phyloP scores from a whole-genome alignment of 2,329 filamentous ascomycete species.

The Teratosphaeria gauchensis region DNA sequence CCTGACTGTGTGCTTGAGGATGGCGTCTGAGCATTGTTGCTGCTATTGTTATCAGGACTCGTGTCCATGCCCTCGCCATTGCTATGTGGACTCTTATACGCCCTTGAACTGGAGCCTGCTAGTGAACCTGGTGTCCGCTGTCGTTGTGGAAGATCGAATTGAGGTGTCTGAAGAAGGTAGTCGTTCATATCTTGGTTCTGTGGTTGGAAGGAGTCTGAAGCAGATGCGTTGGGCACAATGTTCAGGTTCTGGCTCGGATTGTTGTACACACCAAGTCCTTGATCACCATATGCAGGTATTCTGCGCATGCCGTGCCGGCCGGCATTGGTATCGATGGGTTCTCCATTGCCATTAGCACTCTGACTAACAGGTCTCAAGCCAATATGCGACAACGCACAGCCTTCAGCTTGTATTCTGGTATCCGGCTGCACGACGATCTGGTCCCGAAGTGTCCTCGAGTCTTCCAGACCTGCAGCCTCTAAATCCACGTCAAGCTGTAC shows the following conservation, averaged over 20 bases:
- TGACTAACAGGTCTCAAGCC: background rate
- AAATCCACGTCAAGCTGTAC: conserved; percentile 89
- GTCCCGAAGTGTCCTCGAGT: conserved; percentile 14
- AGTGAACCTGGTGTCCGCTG: conserved; percentile 17
- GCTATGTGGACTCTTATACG: conserved; percentile 11
- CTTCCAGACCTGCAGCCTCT: conserved; percentile 56
- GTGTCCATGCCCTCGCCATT: conserved; percentile 16
- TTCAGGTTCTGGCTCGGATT: conserved; percentile 5
- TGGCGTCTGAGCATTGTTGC: conserved; percentile 17
- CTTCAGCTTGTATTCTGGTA: background rate
- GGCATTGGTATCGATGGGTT: background rate
- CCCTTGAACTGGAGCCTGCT: background rate
- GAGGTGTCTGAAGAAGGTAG: background rate
- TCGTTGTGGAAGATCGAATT: conserved; percentile 17
- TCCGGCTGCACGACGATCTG: background rate
- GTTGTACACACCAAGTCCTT: conserved; percentile 14
- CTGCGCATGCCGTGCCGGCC: background rate
- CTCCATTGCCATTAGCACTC: background rate
- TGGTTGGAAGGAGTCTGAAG: background rate
- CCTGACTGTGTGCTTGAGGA: conserved; percentile 16
- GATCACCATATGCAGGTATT: conserved; percentile 14
- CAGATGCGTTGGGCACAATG: background rate
- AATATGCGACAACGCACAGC: background rate
- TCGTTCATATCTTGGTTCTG: conserved; percentile 1
- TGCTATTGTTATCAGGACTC: conserved; percentile 17